Evolutionary conservation across 106 monocot species (phyloP), one percentile per base, ranked within the genome.

Genomic region (Apostasia ramifera): DNA sequence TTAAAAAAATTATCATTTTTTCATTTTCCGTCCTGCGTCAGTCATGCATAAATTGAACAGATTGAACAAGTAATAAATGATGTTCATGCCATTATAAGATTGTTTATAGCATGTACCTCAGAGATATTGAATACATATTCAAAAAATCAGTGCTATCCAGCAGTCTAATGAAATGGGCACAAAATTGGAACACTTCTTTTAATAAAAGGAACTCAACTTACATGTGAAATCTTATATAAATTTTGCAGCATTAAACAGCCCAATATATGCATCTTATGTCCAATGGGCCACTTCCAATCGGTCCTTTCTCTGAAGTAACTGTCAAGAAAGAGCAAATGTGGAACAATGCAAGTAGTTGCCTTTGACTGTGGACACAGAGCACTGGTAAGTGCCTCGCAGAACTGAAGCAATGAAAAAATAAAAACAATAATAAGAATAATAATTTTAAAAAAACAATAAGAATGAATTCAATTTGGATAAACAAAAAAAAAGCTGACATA

Each of bases 171-270:
- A 26, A 26, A 26, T 26, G 26, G 26, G 26, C 26, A 26, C 26
- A 26, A 26, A 26, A 26, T 26, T 26, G 26, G 26, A 26, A 26
- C 26, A 26, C 26, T 26, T 26, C 26, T 26, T 26, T 26, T 26
- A 26, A 26, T 26, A 26, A 26, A 26, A 26, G 26, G 26, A 26
- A 26, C 26, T 26, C 26, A 15, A 74, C 83, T 57, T 90, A 98
- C 98, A 26, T 79, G 83, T 46, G 90, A 76, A 78, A 55, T 90
- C 74, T 75, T 80, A 70, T 92, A 87, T 53, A 98, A 63, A n/a
- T 70, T 90, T 62, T 98, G 98, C 54, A 98, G 67, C 81, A 98
- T 90, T 66, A 98, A 77, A 66, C 93, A 98, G 50, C 93, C 98
- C 70, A 98, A 66, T 52, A 79, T 70, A 58, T 90, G 75, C 93